A percentile compares a stretch with the other conserved stretches of the same genome.
Evolutionary conservation across 441 rosid species (phyloP).

Genomic region (Populus hybrid): DNA sequence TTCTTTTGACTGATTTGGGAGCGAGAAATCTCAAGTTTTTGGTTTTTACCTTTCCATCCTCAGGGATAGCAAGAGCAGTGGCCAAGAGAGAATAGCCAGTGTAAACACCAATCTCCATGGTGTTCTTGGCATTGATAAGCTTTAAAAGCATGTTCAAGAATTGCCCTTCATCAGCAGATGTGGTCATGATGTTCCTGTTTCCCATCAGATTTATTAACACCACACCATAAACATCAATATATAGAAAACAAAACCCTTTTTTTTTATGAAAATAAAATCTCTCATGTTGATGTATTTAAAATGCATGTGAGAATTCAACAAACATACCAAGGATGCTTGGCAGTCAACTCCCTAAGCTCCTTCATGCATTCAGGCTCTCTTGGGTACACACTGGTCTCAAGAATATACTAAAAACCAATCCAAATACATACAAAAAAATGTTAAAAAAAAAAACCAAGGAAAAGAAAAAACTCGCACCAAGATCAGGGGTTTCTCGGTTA

Average conservation of each 20-base stretch:
- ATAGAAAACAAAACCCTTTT: background rate
- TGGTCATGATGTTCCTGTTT: constrained; percentile 85
- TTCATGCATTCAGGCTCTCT: constrained; percentile 93
- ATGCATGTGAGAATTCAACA: background rate
- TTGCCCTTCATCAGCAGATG: constrained; percentile 96
- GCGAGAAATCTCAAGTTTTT: background rate
- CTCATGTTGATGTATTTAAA: background rate
- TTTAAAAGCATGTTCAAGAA: constrained; percentile 84
- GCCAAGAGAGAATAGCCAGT: constrained; percentile 96
- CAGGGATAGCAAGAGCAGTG: constrained; percentile 96
- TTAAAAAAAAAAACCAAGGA: background rate
- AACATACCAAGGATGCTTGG: constrained; percentile 82
- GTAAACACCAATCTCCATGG: constrained; percentile 98
- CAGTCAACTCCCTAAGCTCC: constrained; percentile 86
- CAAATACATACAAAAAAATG: background rate
- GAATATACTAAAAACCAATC: constrained; percentile 54
- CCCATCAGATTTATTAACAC: background rate
- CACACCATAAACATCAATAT: background rate
- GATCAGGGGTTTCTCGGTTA: background rate
- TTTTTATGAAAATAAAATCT: background rate
- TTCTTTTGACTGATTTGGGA: background rate
- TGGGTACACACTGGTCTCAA: constrained; percentile 96
- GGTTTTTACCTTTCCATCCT: constrained; percentile 74
- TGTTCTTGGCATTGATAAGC: constrained; percentile 91
- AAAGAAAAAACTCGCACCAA: background rate